Conservation (phyloP, 257 asterid species). For the Petrea volubilis region DNA sequence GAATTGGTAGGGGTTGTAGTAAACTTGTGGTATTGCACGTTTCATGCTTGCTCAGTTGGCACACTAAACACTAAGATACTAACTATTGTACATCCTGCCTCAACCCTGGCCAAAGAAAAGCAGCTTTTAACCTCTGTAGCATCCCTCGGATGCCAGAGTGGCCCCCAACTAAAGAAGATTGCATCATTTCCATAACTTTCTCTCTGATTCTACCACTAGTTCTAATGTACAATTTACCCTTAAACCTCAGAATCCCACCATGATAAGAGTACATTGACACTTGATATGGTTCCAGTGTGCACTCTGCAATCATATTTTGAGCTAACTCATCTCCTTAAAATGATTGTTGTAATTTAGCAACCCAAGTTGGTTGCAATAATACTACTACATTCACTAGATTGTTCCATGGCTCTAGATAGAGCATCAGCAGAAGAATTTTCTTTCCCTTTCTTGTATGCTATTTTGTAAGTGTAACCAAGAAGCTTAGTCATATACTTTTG, state of each 20-base stretch:
- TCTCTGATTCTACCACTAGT: no score
- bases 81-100: neutral
- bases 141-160: neutral
- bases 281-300: neutral
- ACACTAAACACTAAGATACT: neutral
- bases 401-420: neutral
- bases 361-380: neutral
- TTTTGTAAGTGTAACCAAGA: neutral
- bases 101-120: neutral
- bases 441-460: neutral
- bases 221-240: neutral
- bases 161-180: neutral
- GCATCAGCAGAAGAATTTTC: conserved; percentile 3
- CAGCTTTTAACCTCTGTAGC: neutral
- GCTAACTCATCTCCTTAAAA: neutral
- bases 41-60: neutral
- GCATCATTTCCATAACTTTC: neutral
- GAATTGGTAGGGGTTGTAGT: neutral
- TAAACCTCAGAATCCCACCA: neutral
- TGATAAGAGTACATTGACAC: neutral
- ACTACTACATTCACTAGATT: accelerated
- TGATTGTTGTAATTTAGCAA: neutral
- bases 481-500: conserved; percentile 3
- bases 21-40: neutral
- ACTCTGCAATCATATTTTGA: neutral